A percentile compares a stretch with the other conserved stretches of the same genome.
phyloP scores from a whole-genome alignment of 352 stramenopile genomes.

The Phytophthora agathidicida region DNA sequence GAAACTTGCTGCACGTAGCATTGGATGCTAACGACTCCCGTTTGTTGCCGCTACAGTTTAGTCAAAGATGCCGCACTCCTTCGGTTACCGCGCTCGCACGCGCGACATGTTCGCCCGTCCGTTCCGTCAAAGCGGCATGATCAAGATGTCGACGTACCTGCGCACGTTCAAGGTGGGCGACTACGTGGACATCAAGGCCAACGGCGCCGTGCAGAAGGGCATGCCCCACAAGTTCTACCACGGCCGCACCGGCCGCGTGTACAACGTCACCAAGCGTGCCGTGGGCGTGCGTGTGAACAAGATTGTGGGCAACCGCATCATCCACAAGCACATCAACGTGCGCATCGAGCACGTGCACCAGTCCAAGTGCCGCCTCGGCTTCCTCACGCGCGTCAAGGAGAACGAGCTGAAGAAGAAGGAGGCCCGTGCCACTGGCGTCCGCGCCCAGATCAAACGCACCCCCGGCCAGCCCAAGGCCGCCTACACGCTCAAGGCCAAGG shows the following conservation, averaged over 20 bases:
- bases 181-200: constrained; percentile 99
- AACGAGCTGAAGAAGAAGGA: constrained; percentile 99
- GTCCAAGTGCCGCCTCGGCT: constrained; percentile 99
- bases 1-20: constrained; percentile 2
- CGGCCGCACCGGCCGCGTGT: constrained; percentile 98
- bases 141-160: constrained; percentile 97
- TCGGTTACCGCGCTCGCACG: constrained; percentile 98
- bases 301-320: constrained; percentile 97
- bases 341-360: constrained; percentile 99
- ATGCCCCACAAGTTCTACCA: constrained; percentile 99
- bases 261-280: constrained; percentile 99
- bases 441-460: constrained; percentile 95
- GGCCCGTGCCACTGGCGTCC: constrained; percentile 90
- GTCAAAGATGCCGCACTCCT: constrained; percentile 98
- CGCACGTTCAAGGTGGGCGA: constrained; percentile 99
- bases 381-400: constrained; percentile 97
- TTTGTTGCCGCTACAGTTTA: constrained; percentile 36
- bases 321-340: constrained; percentile 99
- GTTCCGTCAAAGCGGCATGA: constrained; percentile 97
- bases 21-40: constrained; percentile 41
- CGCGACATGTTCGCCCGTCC: constrained; percentile 99
- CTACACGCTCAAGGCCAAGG: constrained; percentile 95
- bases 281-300: constrained; percentile 99
- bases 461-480: constrained; percentile 94
- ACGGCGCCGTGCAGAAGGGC: constrained; percentile 99